phyloP scores from a whole-genome alignment of 164 flowering plant genomes.

The Magnolia officinalis region DNA sequence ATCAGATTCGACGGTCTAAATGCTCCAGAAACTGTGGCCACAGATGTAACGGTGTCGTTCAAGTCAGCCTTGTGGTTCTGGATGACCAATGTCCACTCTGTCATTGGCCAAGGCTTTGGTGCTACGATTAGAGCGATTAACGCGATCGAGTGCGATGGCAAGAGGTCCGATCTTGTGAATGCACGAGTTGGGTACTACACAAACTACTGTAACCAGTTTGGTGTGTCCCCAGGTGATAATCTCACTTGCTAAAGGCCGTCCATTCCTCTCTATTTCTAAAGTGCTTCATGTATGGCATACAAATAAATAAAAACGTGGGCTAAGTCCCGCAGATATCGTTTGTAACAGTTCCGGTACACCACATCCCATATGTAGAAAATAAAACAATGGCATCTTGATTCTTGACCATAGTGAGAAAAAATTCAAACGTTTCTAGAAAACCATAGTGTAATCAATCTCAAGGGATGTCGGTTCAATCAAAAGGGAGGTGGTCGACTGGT shows the following conservation, averaged over 20 bases:
- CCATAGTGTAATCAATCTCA: no score
- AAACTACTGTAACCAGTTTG: slow-evolving; percentile 40
- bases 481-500: no score
- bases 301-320: no score
- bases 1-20: slow-evolving; percentile 50
- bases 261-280: no score
- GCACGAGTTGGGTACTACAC: slow-evolving; percentile 38
- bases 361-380: no score
- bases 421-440: no score
- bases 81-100: slow-evolving; percentile 38
- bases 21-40: slow-evolving; percentile 53
- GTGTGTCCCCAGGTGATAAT: slow-evolving; percentile 46
- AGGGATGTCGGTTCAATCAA: no score
- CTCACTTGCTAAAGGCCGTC: slow-evolving; percentile 29
- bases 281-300: no score
- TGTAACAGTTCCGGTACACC: no score
- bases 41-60: slow-evolving; percentile 32
- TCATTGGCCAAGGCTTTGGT: slow-evolving; percentile 51
- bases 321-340: no score
- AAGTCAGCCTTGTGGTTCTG: slow-evolving; percentile 64
- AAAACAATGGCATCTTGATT: no score
- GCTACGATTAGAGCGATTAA: slow-evolving; percentile 60
- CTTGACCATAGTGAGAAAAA: no score
- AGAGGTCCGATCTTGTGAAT: slow-evolving; percentile 24
- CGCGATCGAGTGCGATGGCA: slow-evolving; percentile 44